Conservation (phyloP, 306 rosid species). For the Arachis stenosperma region DNA sequence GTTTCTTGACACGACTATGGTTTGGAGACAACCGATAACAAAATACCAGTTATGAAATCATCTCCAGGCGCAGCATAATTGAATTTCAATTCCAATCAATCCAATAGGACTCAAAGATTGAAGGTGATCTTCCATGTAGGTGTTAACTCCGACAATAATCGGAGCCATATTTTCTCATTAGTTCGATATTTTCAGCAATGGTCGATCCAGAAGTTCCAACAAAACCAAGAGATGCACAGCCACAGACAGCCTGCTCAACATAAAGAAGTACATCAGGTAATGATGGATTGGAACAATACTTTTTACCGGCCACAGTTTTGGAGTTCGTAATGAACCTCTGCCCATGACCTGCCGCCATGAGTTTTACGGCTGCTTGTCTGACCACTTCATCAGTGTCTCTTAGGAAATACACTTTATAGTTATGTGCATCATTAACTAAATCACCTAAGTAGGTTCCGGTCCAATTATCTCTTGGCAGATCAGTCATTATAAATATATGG, state of each 20-base stretch:
- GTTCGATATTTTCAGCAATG: slow-evolving; percentile 76
- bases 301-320: slow-evolving; percentile 43
- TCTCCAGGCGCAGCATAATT: slow-evolving; percentile 26
- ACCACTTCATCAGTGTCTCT: slow-evolving; percentile 59
- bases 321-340: slow-evolving; percentile 48
- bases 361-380: slow-evolving; percentile 53
- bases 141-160: slow-evolving; percentile 45
- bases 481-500: slow-evolving; percentile 82
- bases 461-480: slow-evolving; percentile 85
- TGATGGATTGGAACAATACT: slow-evolving; percentile 52
- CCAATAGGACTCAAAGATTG: slow-evolving; percentile 13
- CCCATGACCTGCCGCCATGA: slow-evolving; percentile 56
- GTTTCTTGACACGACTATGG: neutral
- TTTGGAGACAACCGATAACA: neutral
- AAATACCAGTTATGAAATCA: neutral
- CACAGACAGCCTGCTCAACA: slow-evolving; percentile 77
- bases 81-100: slow-evolving; percentile 13
- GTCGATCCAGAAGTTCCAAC: slow-evolving; percentile 90
- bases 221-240: slow-evolving; percentile 88
- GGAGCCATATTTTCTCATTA: slow-evolving; percentile 61
- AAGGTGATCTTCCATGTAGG: slow-evolving; percentile 19
- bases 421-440: slow-evolving; percentile 50
- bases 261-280: slow-evolving; percentile 71
- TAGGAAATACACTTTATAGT: slow-evolving; percentile 62
- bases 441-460: slow-evolving; percentile 71